phyloP scores from a whole-genome alignment of 805 yeast genomes.

The Saccharomycopsis sp. region DNA sequence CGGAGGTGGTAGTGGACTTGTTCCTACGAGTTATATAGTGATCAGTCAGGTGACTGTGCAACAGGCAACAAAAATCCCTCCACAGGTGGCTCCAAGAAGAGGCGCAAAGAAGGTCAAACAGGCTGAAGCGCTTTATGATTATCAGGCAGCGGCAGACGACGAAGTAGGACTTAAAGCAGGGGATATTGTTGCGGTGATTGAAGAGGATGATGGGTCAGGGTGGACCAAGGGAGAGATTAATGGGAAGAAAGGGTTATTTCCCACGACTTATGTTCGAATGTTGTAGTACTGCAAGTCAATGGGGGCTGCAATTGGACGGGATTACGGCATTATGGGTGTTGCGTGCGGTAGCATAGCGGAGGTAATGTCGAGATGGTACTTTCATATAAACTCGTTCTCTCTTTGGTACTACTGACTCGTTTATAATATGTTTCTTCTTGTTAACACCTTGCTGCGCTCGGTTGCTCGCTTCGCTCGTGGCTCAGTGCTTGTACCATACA shows the following conservation, averaged over 20 bases:
- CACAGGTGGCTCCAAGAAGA: constrained; percentile 73
- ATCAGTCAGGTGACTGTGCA: constrained; percentile 25
- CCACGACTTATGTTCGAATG: constrained; percentile 52
- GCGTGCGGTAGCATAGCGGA: too few relatives aligned
- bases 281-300: too few relatives aligned
- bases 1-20: constrained; percentile 60
- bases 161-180: constrained; percentile 71
- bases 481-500: too few relatives aligned
- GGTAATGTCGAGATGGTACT: too few relatives aligned
- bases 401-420: too few relatives aligned
- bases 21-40: constrained; percentile 76
- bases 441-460: too few relatives aligned
- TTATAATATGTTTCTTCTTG: too few relatives aligned
- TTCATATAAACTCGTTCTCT: too few relatives aligned
- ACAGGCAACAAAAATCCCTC: constrained; percentile 38
- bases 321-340: too few relatives aligned
- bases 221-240: constrained; percentile 90
- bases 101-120: constrained; percentile 62
- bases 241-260: constrained; percentile 65
- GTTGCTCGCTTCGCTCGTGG: too few relatives aligned
- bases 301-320: too few relatives aligned
- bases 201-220: constrained; percentile 74
- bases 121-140: constrained; percentile 67
- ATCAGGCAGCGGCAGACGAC: constrained; percentile 69
- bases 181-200: constrained; percentile 61